These are phyloP conservation scores for Aeminium ludgeri DNA, from an alignment of 495 filamentous ascomycete genomes.

Conservation along the genomic window DNA sequence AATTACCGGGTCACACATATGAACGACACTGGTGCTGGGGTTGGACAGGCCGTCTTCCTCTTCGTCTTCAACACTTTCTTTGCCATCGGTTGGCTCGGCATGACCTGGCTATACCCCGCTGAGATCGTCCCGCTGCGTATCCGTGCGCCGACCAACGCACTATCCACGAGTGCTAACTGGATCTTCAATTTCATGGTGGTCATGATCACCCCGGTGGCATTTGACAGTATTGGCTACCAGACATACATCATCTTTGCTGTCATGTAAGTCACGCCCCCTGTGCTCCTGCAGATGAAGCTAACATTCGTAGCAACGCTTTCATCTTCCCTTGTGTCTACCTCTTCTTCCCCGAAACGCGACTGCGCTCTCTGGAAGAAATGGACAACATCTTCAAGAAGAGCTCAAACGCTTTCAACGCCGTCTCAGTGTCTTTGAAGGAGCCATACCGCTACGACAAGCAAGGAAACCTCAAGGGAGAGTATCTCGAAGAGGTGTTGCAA, in stretches of 20 bases:
- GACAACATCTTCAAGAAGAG: conserved; percentile 27
- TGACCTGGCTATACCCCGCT: conserved; percentile 27
- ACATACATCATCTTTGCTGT: conserved; percentile 27
- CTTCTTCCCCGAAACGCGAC: conserved; percentile 42
- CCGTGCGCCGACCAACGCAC: not conserved
- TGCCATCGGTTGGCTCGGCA: conserved; percentile 38
- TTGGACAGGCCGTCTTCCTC: conserved; percentile 36
- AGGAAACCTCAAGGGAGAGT: too few relatives aligned
- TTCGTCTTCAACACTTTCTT: conserved; percentile 47
- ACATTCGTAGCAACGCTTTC: conserved; percentile 31
- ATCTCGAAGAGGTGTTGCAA: too few relatives aligned
- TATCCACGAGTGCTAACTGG: conserved; percentile 14
- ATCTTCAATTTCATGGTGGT: conserved; percentile 18
- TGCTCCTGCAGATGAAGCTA: too few relatives aligned
- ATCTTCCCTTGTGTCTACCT: conserved; percentile 37
- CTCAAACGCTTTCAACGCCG: conserved; percentile 33
- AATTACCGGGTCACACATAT: not conserved
- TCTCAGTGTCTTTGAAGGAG: conserved; percentile 39
- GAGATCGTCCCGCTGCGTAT: too few relatives aligned
- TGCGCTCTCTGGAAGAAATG: conserved; percentile 33
- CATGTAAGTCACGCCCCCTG: too few relatives aligned
- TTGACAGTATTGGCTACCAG: conserved; percentile 17
- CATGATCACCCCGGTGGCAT: conserved; percentile 19
- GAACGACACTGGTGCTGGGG: conserved; percentile 15
- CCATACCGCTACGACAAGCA: conserved; percentile 55